Percentiles rank a stretch among this genome's conserved stretches.
phyloP scores from a whole-genome alignment of 2,329 filamentous ascomycete genomes.

The Fusarium chaquense region DNA sequence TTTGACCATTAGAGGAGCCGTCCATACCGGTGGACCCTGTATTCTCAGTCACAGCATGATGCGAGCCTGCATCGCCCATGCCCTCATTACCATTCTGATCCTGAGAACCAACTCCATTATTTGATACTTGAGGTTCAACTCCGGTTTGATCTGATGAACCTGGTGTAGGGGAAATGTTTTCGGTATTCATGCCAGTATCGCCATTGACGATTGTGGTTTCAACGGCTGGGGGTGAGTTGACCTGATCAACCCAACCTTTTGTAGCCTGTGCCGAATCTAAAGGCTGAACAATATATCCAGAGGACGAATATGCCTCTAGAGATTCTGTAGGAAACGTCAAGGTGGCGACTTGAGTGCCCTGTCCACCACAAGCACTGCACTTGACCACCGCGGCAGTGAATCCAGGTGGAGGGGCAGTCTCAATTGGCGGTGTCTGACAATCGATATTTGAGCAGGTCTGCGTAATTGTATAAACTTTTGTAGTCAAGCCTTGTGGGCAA shows the following conservation, averaged over 20 bases:
- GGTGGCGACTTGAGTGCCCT: constrained; percentile 3
- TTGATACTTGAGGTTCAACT: not conserved
- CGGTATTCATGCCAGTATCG: not conserved
- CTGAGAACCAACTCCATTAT: too few relatives aligned
- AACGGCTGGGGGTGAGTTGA: not conserved
- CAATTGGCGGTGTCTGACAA: not conserved
- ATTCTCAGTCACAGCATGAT: not conserved
- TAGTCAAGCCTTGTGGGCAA: not conserved
- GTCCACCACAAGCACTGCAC: not conserved
- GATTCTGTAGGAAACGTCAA: constrained; percentile 16
- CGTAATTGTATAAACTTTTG: constrained; percentile 8
- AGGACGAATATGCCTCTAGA: constrained; percentile 19
- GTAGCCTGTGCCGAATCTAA: not conserved
- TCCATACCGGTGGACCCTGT: not conserved
- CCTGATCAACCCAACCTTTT: not conserved
- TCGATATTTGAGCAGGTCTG: constrained; percentile 9
- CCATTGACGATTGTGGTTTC: not conserved
- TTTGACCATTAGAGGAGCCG: not conserved
- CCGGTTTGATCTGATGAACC: not conserved
- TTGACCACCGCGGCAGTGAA: constrained; percentile 18
- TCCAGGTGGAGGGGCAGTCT: constrained; percentile 16
- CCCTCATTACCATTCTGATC: not conserved
- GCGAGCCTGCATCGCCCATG: not conserved
- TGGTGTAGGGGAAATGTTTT: not conserved
- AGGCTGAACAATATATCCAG: constrained; percentile 9